These are phyloP conservation scores for Dryas integrifolia DNA, from an alignment of 331 rosid species.

Conservation along the genomic window DNA sequence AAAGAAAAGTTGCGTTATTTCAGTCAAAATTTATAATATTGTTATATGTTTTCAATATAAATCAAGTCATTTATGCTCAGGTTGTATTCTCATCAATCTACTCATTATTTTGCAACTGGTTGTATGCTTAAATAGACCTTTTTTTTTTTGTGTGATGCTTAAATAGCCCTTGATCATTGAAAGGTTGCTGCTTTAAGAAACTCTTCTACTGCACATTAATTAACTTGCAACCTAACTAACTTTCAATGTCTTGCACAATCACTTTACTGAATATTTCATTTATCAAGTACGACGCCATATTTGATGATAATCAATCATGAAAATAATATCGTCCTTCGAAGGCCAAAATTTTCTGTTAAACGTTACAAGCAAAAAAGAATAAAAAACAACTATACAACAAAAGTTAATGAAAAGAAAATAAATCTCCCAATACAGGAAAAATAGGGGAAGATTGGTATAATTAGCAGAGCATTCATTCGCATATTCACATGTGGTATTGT, in stretches of 20 bases:
- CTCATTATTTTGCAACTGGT: too few species aligned
- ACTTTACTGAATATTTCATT: not conserved
- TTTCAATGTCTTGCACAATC: not conserved
- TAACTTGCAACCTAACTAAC: not conserved
- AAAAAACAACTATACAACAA: not conserved
- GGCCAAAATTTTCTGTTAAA: not conserved
- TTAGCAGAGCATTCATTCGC: not conserved
- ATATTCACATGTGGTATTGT: constrained; percentile 34
- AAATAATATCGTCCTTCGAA: not conserved
- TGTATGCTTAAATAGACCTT: too few species aligned
- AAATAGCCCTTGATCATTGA: not conserved
- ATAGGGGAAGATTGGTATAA: constrained; percentile 15
- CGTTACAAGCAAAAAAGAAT: not conserved
- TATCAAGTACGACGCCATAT: not conserved
- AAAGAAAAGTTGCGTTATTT: too few species aligned
- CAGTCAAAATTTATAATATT: too few species aligned
- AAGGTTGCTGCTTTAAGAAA: not conserved
- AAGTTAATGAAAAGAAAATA: not conserved
- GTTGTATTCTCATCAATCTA: too few species aligned
- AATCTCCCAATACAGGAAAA: constrained; percentile 15
- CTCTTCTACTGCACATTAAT: not conserved
- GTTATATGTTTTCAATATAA: too few species aligned
- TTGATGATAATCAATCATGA: too few species aligned
- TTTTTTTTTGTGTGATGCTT: too few species aligned
- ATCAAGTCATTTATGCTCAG: too few species aligned